Conservation (phyloP, 768 basidiomycete genomes). For the Austroboletus festivus region DNA sequence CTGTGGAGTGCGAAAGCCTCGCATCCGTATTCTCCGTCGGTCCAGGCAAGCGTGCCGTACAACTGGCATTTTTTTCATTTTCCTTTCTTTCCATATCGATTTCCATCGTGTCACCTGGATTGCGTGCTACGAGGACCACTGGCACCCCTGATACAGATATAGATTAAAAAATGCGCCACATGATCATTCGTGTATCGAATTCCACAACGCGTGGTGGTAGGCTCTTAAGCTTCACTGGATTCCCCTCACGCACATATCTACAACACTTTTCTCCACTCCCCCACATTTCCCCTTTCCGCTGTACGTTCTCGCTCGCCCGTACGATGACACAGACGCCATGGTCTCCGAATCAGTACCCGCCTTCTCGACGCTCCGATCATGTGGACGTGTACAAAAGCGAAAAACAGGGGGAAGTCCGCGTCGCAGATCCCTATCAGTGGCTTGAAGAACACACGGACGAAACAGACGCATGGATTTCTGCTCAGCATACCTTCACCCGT, state of each 20-base stretch:
- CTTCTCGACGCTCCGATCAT: conserved; percentile 61
- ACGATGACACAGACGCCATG: conserved; percentile 46
- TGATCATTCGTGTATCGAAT: conserved; percentile 16
- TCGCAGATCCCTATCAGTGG: conserved; percentile 75
- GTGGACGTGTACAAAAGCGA: conserved; percentile 69
- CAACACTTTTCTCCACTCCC: conserved; percentile 6
- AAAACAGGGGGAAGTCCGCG: conserved; percentile 54
- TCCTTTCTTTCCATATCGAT: conserved; percentile 18
- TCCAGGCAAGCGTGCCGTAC: conserved; percentile 1
- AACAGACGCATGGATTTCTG: conserved; percentile 61
- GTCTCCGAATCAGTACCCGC: conserved; percentile 59
- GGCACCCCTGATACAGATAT: conserved; percentile 30
- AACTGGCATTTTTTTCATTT: conserved; percentile 5
- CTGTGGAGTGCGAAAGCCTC: background rate
- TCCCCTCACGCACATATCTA: conserved; percentile 8
- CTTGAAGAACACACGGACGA: conserved; percentile 63
- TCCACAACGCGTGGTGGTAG: conserved; percentile 19
- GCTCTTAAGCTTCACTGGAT: conserved; percentile 18
- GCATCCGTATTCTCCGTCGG: conserved; percentile 3
- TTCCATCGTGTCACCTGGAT: conserved; percentile 11
- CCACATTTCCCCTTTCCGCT: background rate
- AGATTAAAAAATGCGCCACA: conserved; percentile 20
- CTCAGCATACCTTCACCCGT: conserved; percentile 58
- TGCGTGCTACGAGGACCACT: conserved; percentile 25
- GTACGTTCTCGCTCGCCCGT: conserved; percentile 9